Base-by-base conservation (phyloP, 2,329 filamentous ascomycete species). In the Claviceps arundinis region DNA sequence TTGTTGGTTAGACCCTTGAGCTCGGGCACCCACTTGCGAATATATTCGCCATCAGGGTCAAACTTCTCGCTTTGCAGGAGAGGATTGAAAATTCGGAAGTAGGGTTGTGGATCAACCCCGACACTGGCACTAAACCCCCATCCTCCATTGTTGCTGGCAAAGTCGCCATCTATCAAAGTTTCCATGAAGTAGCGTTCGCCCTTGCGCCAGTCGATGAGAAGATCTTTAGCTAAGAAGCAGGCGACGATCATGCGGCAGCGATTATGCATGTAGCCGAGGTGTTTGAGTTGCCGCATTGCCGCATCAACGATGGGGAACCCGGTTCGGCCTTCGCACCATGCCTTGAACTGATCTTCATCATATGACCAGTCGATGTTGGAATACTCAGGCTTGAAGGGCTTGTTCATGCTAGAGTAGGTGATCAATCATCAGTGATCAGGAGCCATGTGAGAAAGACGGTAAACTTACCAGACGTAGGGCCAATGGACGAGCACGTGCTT, bases 1-100 rank as follows among this genome's bases (percentile, higher is more conserved):
- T 81, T 83, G 0, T 79, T 82, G 59, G 77, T 63, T 2, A 91
- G 67, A 0, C 67, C 75, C 26, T 68, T 73, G 55, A 95, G 69
- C 68, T 95, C 89, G 0, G 82, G 82, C 8, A 95, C 73, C 89
- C 89, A 95, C 54, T 80, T 80, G 40, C 85, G 76, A 52, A 95
- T 94, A 64, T 91, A 95, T 16, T 81, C 79, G 0, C 89, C 90
- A 0, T 84, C 73, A 0, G 77, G 71, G 62, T 95, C 89, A 59
- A 94, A 95, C 67, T 85, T 90, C 73, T 93, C 87, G 59, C 85
- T 88, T 70, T 95, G 89, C 17, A 87, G 69, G 45, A 89, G 64
- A 0, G 89, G 89, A 60, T 94, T 95, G 68, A 95, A 95, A 50
- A 95, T 86, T 6, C 89, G 77, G 57, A 95, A 95, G 64, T 94